Base-by-base conservation (phyloP, 768 basidiomycete species). In the Cyathus striatus region DNA sequence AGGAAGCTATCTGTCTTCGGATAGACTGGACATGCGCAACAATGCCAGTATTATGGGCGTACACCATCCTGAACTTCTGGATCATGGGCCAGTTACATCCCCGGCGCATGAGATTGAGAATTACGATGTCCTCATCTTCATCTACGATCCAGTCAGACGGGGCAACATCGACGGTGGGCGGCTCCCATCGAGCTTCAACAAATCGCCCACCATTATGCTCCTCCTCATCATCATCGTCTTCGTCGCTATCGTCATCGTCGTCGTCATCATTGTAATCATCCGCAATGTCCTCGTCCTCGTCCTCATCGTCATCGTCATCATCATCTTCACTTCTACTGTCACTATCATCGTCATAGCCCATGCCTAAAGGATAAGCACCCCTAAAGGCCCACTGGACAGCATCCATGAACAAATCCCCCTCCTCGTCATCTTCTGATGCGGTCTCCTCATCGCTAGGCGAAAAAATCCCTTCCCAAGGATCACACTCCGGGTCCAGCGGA, bases 401-500 rank as follows among this genome's bases (percentile, higher is more conserved):
- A 25, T 59, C 58, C 16, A 58, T 53, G 23, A 55, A 46, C 6
- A 47, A 55, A 26, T 63, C 59, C 12, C 60, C 64, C 3, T 67
- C 68, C 16, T 66, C 69, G 16, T 63, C 66, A 1, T 55, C 63
- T 7, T 65, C 60, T 4, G 53, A 45, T 16, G 66, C 66, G 5
- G 63, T 69, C 7, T 67, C 68, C 22, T 71, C 73, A 6, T 68
- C 65, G 20, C 66, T 67, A 7, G 64, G 58, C 1, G 66, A 68
- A 57, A 88, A 88, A 39, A 88, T 73, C 1, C 83, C 86, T 35
- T 71, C 74, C 86, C 86, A 88, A 0, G 83, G 83, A 52, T 88
- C 80, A 1, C 62, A 69, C 5, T 73, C 72, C 20, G 57, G 59
- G 55, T 40, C 66, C 51, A 7, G 43, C n/a, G 55, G 50, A 20